phyloP scores from a whole-genome alignment of 371 early-diverging fungal genomes.

The Lichtheimia hyalospora region DNA sequence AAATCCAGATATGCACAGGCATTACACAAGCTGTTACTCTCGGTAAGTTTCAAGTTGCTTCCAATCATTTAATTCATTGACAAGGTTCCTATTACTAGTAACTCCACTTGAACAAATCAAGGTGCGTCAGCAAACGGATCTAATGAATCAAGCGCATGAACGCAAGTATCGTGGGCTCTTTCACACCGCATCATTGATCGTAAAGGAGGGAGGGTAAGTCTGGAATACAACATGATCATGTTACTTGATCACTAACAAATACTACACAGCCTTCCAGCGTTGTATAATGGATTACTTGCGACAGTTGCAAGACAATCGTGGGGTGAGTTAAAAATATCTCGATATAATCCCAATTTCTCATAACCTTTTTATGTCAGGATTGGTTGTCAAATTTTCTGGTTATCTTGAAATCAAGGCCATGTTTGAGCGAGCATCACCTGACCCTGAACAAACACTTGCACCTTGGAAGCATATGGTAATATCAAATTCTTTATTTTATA shows the following conservation, averaged over 20 bases:
- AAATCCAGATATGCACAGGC: constrained; percentile 43
- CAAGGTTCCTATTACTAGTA: constrained; percentile 18
- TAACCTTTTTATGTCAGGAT: constrained; percentile 21
- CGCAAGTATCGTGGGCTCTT: constrained; percentile 45
- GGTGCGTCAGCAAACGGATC: constrained; percentile 54
- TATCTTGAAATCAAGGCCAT: constrained; percentile 45
- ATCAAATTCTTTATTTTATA: background rate
- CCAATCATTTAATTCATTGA: background rate
- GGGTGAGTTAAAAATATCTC: constrained; percentile 20
- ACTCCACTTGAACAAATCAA: constrained; percentile 57
- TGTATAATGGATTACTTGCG: constrained; percentile 51
- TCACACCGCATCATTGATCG: constrained; percentile 39
- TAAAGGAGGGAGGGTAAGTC: constrained; percentile 48
- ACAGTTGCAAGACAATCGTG: constrained; percentile 51
- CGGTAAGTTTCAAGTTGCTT: constrained; percentile 15
- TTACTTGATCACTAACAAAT: background rate
- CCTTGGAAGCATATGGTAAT: constrained; percentile 51
- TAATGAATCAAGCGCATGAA: constrained; percentile 25
- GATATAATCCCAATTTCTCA: background rate
- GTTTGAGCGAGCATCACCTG: constrained; percentile 30
- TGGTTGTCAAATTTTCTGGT: constrained; percentile 51
- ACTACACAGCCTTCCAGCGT: constrained; percentile 30
- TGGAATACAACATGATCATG: background rate
- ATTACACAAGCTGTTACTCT: constrained; percentile 54
- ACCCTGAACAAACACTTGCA: constrained; percentile 26